Conservation (phyloP, 257 asterid species). For the Nicotiana benthamiana region DNA sequence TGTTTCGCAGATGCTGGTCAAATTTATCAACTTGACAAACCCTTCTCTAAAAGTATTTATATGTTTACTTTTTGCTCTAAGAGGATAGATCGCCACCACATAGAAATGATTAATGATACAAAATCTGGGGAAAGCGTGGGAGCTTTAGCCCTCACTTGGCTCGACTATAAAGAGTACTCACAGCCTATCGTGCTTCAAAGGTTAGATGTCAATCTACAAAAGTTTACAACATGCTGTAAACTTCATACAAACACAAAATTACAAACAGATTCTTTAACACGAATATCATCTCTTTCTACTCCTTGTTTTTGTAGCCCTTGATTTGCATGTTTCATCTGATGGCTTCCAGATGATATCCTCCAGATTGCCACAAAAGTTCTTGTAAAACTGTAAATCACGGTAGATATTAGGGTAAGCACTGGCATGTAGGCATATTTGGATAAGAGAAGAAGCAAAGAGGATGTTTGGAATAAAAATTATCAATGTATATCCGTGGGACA, state of each 20-base stretch:
- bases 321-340: conserved; percentile 49
- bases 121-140: background rate
- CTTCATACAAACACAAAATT: too few relatives aligned
- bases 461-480: background rate
- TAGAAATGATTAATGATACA: background rate
- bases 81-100: background rate
- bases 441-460: background rate
- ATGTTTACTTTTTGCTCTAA: background rate
- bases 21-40: background rate
- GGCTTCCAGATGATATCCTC: conserved; percentile 91
- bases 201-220: too few relatives aligned
- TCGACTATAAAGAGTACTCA: background rate
- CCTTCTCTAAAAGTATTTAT: background rate
- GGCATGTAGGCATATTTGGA: background rate
- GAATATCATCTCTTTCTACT: conserved; percentile 40
- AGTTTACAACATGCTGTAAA: background rate
- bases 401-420: background rate
- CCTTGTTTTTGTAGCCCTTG: conserved; percentile 41
- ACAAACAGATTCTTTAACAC: background rate
- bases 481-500: background rate
- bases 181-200: background rate
- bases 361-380: conserved; percentile 75
- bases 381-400: conserved; percentile 61
- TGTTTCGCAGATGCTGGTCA: background rate
- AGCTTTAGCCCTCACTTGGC: background rate